phyloP scores from a whole-genome alignment of 768 basidiomycete species.

The Boletus coccyginus region DNA sequence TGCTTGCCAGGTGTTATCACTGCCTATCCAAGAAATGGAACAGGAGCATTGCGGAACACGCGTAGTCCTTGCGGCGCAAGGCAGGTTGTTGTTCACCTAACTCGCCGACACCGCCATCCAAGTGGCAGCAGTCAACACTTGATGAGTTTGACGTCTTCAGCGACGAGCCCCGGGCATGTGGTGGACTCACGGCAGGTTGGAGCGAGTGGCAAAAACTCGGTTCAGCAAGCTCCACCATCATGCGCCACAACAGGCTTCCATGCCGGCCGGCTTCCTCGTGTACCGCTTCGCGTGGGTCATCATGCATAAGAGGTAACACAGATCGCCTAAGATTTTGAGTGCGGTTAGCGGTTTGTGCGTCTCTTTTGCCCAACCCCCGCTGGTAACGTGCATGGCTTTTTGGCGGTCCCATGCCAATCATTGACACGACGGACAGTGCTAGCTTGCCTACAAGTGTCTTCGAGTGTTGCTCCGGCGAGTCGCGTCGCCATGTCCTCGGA shows the following conservation, averaged over 20 bases:
- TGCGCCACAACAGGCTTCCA: not conserved
- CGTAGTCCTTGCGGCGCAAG: slow-evolving; percentile 15
- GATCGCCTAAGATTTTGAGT: no score
- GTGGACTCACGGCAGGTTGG: not conserved
- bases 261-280: slow-evolving; percentile 3
- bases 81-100: not conserved
- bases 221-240: not conserved
- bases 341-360: no score
- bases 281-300: no score
- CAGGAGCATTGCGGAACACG: slow-evolving; percentile 20
- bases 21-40: slow-evolving; percentile 25
- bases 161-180: not conserved
- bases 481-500: not conserved
- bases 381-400: no score
- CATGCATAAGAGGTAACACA: no score
- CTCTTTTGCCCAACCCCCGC: no score
- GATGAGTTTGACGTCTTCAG: not conserved
- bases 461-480: no score
- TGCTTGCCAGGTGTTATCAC: slow-evolving; percentile 33
- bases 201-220: not conserved
- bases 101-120: not conserved
- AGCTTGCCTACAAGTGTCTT: not conserved
- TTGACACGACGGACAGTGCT: no score
- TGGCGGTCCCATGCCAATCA: no score
- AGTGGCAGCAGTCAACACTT: not conserved